Base-by-base conservation (phyloP, 805 yeast species). In the Hermanozyma aechmeae region DNA sequence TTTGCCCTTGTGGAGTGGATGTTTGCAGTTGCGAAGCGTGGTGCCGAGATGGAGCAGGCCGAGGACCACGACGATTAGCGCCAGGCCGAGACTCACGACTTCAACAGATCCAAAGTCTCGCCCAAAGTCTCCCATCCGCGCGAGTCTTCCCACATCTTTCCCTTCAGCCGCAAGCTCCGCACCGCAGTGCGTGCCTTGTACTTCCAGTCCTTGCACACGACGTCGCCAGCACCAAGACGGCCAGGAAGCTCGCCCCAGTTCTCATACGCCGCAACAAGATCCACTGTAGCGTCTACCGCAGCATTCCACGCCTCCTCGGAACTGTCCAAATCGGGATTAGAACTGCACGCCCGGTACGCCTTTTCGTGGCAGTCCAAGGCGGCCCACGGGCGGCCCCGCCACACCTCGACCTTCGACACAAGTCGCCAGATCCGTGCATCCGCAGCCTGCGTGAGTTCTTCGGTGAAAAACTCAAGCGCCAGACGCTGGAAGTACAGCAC, bases 191-290 rank as follows among this genome's bases (percentile, higher is more conserved):
- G 68, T 2, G 94, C 77, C 50, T 85, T 85, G 56, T 79, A 82
- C 47, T 74, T 80, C 96, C 96, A 87, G 48, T 86, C 95, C 46
- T 78, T 75, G 51, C 96, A 86, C 7, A 87, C 93, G n/a, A 79
- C 40, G 49, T 81, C 84, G 13, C 79, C 93, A 2, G 84, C 86
- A 15, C 79, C 80, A 45, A 77, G 70, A 43, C 73, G 78, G 6
- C 93, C 93, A 8, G 82, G 80, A 41, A 73, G 53, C 33, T 80
- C 92, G n/a, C 97, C 97, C 18, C 83, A 65, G 3, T 82, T 77
- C 46, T 79, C 86, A 50, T 86, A 89, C 1, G 95, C 89, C 23
- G 92, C 81, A 2, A 81, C 76, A 32, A 89, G 62, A 37, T 86
- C 95, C 19, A 60, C 53, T 48, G 95, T 81, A 1, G 81, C 70